Evolutionary conservation across 2,329 filamentous ascomycete species (phyloP).

Genomic region (Fusarium sulawesiense): DNA sequence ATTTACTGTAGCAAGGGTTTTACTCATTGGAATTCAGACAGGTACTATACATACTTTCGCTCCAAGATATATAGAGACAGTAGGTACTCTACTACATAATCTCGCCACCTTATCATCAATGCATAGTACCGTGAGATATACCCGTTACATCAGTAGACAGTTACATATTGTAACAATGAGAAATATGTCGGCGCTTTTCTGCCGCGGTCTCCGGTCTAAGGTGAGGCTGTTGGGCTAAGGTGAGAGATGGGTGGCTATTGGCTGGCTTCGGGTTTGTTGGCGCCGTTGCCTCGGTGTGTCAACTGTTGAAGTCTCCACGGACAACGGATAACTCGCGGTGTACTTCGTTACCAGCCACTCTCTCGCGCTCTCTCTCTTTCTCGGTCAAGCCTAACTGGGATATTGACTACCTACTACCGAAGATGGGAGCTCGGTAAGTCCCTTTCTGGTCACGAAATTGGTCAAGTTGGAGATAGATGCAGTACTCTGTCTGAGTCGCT

Average conservation of each 20-base stretch:
- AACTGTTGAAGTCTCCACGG: conserved; percentile 33
- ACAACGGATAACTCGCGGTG: conserved; percentile 38
- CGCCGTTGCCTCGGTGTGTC: conserved; percentile 41
- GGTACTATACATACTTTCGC: neutral
- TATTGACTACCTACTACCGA: conserved; percentile 7
- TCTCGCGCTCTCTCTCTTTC: conserved; percentile 6
- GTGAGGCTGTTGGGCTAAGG: neutral
- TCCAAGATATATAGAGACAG: neutral
- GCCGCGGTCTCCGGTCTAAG: conserved; percentile 23
- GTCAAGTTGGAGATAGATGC: conserved; percentile 10
- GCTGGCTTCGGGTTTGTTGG: conserved; percentile 14
- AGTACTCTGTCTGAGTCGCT: conserved; percentile 23
- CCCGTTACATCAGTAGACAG: neutral
- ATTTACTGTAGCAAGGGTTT: neutral
- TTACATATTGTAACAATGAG: neutral
- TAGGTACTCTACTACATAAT: neutral
- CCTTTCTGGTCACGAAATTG: conserved; percentile 26
- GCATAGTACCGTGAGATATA: neutral
- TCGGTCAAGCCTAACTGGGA: conserved; percentile 35
- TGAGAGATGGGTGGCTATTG: conserved; percentile 16
- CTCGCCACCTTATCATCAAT: neutral
- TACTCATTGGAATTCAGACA: neutral
- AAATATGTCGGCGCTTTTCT: conserved; percentile 33
- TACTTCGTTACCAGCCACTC: conserved; percentile 5
- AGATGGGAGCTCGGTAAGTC: conserved; percentile 22